Conservation (phyloP, 106 monocot species). For the Iris macrosiphon region DNA sequence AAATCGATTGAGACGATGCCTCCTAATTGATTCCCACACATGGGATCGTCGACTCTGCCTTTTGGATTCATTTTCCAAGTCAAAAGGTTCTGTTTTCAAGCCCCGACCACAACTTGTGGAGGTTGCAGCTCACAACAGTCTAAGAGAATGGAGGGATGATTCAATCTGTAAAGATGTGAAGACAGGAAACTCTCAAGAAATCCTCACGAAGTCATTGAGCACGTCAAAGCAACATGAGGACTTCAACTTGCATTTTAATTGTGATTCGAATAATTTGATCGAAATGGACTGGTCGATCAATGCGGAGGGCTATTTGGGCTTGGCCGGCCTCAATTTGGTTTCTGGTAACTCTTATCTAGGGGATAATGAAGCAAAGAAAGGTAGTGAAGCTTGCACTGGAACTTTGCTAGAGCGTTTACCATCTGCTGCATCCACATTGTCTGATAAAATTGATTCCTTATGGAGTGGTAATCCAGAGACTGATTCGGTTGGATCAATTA, state of each 20-base stretch:
- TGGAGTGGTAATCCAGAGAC: conserved; percentile 52
- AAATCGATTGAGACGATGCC: conserved; percentile 47
- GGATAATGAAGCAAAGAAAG: conserved; percentile 4
- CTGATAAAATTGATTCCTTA: conserved; percentile 83
- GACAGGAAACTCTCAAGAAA: conserved; percentile 9
- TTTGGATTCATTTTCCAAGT: conserved; percentile 43
- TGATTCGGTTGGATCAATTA: conserved; percentile 13
- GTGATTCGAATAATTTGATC: conserved; percentile 21
- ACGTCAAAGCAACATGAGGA: conserved; percentile 21
- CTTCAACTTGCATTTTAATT: conserved; percentile 17
- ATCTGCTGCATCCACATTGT: conserved; percentile 34
- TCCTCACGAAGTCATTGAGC: conserved; percentile 4
- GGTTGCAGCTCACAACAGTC: neutral
- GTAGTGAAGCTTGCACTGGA: conserved; percentile 1
- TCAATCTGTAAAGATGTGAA: conserved; percentile 8
- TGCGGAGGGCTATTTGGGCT: conserved; percentile 13
- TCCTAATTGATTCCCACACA: conserved; percentile 63
- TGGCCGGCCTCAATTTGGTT: conserved; percentile 12
- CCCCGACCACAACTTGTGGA: conserved; percentile 18
- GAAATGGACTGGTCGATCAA: conserved; percentile 27
- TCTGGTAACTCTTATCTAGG: conserved; percentile 4
- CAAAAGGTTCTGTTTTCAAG: conserved; percentile 25
- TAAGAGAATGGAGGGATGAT: conserved; percentile 18
- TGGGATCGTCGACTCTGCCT: conserved; percentile 63
- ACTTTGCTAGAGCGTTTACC: conserved; percentile 4